A percentile compares a stretch with the other conserved stretches of the same genome.
These are phyloP conservation scores for Orbilia oligospora DNA, from an alignment of 2,329 filamentous ascomycete genomes.

Conservation along the genomic window DNA sequence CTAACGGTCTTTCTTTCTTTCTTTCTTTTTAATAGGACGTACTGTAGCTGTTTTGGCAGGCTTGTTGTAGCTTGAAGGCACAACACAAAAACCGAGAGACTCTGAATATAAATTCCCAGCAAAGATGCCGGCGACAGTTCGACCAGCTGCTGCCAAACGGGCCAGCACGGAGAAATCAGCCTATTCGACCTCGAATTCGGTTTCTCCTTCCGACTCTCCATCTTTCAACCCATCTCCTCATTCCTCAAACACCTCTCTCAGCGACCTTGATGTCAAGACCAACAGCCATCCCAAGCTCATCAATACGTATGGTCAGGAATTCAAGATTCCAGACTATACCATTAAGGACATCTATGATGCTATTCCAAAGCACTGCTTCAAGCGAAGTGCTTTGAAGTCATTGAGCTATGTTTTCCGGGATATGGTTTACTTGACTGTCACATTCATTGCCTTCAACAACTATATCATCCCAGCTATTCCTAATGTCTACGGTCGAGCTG, in stretches of 20 bases:
- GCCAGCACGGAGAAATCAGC: constrained; percentile 69
- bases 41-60: constrained; percentile 13
- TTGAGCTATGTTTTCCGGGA: constrained; percentile 89
- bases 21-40: constrained; percentile 25
- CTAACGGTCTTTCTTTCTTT: constrained; percentile 28
- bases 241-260: constrained; percentile 91
- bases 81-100: constrained; percentile 25
- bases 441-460: constrained; percentile 90
- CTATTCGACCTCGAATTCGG: constrained; percentile 72
- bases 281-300: constrained; percentile 72
- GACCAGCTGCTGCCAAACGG: constrained; percentile 40
- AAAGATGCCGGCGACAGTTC: constrained; percentile 41
- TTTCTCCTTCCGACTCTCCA: constrained; percentile 74
- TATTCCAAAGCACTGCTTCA: constrained; percentile 96
- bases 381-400: constrained; percentile 83
- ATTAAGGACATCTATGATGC: constrained; percentile 98
- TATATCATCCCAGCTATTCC: constrained; percentile 80
- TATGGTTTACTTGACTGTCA: constrained; percentile 77
- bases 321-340: constrained; percentile 92
- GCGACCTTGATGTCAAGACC: constrained; percentile 79
- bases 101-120: constrained; percentile 10
- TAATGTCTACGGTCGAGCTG: constrained; percentile 61
- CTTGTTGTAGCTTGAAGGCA: constrained; percentile 54
- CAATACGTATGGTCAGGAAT: constrained; percentile 95
- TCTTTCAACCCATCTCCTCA: constrained; percentile 66